Base-by-base conservation (phyloP, 352 stramenopile species). In the Phytophthora sojae region DNA sequence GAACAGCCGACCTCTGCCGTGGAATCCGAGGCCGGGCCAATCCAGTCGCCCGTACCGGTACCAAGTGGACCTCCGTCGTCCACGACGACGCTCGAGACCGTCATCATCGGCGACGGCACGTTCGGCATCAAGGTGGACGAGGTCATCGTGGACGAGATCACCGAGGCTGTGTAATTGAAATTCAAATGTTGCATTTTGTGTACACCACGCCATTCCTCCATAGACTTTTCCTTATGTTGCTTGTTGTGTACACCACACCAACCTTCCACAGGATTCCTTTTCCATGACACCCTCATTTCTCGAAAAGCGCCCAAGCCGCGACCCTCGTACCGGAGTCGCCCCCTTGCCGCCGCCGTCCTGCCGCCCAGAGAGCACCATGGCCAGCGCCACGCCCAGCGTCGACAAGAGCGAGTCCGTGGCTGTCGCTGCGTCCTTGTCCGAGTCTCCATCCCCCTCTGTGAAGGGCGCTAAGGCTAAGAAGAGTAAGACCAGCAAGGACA, bases 101-200 rank as follows among this genome's bases (percentile, higher is more conserved):
- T 86, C 17, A 58, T 82, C 25, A 64, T 77, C 11, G 68, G 62
- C 6, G 73, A 83, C 45, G 70, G 55, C 26, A 83, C 76, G 25
- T 74, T 82, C 53, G 78, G 76, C 19, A 76, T 84, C 65, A 88
- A 80, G 59, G 79, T 82, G 57, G 80, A 86, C 50, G 74, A 77
- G 29, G 78, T 89, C 45, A 76, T 90, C 12, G 57, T 88, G 26
- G 82, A 90, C 49, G 82, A 90, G 62, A 88, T 90, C 64, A 86
- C 70, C 0, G 82, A 90, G 29, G 77, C 82, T 6, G 82, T 90
- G 21, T 21, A 21, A 21, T 7, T 88, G 74, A 70, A 58, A 4
- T 7, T 88, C 72, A 68, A 58, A 42, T 42, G 69, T 73, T 75
- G 61, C 57, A 64, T 30, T 52, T 42, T 52, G 45, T 72, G 61